phyloP scores from a whole-genome alignment of 2,329 filamentous ascomycete species.

The Diplodia corticola region DNA sequence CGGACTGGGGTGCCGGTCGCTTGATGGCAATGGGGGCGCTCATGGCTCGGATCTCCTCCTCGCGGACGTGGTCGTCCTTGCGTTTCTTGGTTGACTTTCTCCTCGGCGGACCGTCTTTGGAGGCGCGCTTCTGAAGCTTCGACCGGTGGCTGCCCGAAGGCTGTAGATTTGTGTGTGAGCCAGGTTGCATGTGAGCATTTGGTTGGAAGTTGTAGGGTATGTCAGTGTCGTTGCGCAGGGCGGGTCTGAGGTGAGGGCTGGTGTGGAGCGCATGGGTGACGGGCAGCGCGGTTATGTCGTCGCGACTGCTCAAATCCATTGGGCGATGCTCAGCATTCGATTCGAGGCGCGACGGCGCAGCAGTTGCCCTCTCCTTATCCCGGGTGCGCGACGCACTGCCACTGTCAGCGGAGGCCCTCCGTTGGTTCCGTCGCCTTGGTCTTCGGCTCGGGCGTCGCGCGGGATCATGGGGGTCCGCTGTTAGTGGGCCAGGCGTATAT shows the following conservation, averaged over 20 bases:
- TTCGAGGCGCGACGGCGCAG: constrained; percentile 17
- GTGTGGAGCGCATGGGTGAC: constrained; percentile 41
- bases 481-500: constrained; percentile 27
- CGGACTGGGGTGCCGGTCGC: constrained; percentile 61
- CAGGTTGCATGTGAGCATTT: constrained; percentile 30
- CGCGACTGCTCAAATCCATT: constrained; percentile 35
- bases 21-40: constrained; percentile 65
- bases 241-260: constrained; percentile 51
- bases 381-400: constrained; percentile 20
- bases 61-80: constrained; percentile 73
- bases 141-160: constrained; percentile 43
- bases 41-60: constrained; percentile 88
- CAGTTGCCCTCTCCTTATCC: constrained; percentile 10
- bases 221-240: constrained; percentile 40
- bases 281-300: constrained; percentile 52
- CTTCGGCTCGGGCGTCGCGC: constrained; percentile 20
- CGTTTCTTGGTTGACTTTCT: constrained; percentile 73
- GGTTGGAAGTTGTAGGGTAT: constrained; percentile 48
- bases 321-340: constrained; percentile 7
- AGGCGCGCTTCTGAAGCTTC: constrained; percentile 54
- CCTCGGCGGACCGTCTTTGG: constrained; percentile 58
- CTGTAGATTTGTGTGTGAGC: constrained; percentile 37
- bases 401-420: constrained; percentile 25
- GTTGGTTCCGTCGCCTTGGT: constrained; percentile 31
- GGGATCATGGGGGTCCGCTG: constrained; percentile 22